Base-by-base conservation (phyloP, 2,329 filamentous ascomycete species). In the Lasiodiplodia citricola region DNA sequence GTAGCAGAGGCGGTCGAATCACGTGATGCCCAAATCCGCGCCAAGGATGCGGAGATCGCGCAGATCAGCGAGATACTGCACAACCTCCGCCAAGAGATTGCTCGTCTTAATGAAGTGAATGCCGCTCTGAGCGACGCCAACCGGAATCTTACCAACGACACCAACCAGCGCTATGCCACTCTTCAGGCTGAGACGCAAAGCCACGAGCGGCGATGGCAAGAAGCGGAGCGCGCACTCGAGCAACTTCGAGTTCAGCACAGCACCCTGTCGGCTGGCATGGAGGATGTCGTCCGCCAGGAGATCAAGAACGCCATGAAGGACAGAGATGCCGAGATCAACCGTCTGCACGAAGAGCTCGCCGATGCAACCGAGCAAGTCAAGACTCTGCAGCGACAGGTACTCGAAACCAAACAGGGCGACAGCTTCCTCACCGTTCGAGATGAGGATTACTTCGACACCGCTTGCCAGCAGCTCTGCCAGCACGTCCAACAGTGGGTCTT, bases 401-500 rank as follows among this genome's bases (percentile, higher is more conserved):
- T 88, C 31, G 82, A 83, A 2, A 83, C 86, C n/a, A 79, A 79
- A 41, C 76, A 88, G 66, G 85, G 86, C 70, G 91, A 93, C 74
- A 88, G 92, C 72, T 95, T 96, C 82, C 89, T 98, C 71, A 87
- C 87, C 60, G 85, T 94, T 70, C 89, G 88, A 72, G 94, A 97
- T 76, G 94, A 97, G 79, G 94, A 97, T 81, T 94, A 97, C 84
- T 98, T 99, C 77, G 94, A 97, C 76, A 89, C 89, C 75, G 92
- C 94, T 52, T 99, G 96, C 79, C 94, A 97, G 79, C 92, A 96
- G 80, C 89, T 99, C 55, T 99, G 94, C 81, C 92, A 95, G 74
- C 94, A 97, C 78, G 93, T 97, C 52, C 94, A 97, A 79, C 94
- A 97, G 82, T 99, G 96, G 96, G 94, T 99, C 63, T 84, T 97